Evolutionary conservation across 163 green algal species (phyloP).

Genomic region (Prototheca wickerhamii): DNA sequence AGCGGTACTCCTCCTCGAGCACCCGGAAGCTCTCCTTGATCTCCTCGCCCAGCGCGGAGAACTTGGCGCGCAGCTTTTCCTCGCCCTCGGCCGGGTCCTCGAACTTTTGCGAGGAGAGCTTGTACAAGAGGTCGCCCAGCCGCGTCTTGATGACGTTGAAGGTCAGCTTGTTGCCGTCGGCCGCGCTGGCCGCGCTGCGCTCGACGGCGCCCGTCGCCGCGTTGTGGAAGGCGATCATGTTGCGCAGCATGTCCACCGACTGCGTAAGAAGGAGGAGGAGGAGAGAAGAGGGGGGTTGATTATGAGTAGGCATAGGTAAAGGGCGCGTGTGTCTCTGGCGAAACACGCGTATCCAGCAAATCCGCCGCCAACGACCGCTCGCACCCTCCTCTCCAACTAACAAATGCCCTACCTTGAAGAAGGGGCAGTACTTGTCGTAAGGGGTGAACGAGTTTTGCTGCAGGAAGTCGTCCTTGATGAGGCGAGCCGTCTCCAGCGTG

Average conservation of each 20-base stretch:
- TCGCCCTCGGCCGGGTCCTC: slow-evolving; percentile 94
- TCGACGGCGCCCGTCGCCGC: slow-evolving; percentile 44
- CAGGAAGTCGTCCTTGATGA: slow-evolving; percentile 99
- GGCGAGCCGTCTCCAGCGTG: slow-evolving; percentile 88
- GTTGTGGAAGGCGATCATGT: slow-evolving; percentile 62
- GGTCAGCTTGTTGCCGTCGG: slow-evolving; percentile 78
- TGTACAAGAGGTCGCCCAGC: slow-evolving; percentile 90
- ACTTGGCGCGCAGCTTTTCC: slow-evolving; percentile 70
- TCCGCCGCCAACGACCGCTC: too few species aligned
- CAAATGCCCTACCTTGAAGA: too few species aligned
- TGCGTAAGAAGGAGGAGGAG: background rate
- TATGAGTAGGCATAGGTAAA: too few species aligned
- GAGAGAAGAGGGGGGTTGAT: too few species aligned
- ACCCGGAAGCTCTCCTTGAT: slow-evolving; percentile 78
- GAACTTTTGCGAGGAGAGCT: slow-evolving; percentile 90
- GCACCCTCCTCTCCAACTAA: too few species aligned
- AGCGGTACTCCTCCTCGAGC: slow-evolving; percentile 95
- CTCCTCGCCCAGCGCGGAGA: slow-evolving; percentile 73
- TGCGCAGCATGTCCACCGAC: slow-evolving; percentile 59
- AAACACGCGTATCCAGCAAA: too few species aligned
- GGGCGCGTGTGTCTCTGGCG: too few species aligned
- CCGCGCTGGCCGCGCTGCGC: slow-evolving; percentile 22
- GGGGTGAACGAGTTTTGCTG: slow-evolving; percentile 99
- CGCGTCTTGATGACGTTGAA: slow-evolving; percentile 94
- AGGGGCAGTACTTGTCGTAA: slow-evolving; percentile 99